Base-by-base conservation (phyloP, 2,329 filamentous ascomycete genomes). In the Nakataea oryzae region DNA sequence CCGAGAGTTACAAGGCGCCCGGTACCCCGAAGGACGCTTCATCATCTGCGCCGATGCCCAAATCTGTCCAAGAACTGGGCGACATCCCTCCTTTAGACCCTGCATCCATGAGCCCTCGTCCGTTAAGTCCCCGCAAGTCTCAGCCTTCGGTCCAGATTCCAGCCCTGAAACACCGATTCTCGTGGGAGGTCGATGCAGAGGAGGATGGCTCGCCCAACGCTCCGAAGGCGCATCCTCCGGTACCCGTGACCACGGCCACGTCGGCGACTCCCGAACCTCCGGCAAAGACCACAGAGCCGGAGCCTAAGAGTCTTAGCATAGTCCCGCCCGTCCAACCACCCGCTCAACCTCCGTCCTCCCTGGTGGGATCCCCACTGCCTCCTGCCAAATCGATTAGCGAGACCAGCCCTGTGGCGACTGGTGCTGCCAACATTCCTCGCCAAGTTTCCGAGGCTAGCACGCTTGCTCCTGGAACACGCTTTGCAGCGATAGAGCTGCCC, bases 161-260 rank as follows among this genome's bases (percentile, higher is more conserved):
- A 3, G 21, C 59, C 13, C 41, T 63, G 0, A 70, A 65, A 8
- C 66, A 67, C 27, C 74, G 74, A 0, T 79, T 79, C 62, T 79
- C 78, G 3, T 80, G 78, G 78, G 77, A 79, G 64, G 67, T 69
- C 7, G 70, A 65, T 0, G 57, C 66, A 1, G 73, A 74, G 54
- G 63, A 70, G 58, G 63, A 61, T 21, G 57, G 61, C 1, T 58
- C 63, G 32, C 55, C 55, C 55, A 65, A 32, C 59, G 64, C 26
- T 12, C 1, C 58, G 14, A 56, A 30, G 50, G 54, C 61, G 21
- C 57, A 58, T 17, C 54, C 56, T 28, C 32, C 60, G 30, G 54
- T 55, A 3, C 14, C 60, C n/a, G 41, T 30, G 14, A 32, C 47
- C 21, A 24, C 34, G 21, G 17, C 56, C 12, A 41, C n/a, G 13